Percentiles rank a stretch among this genome's conserved stretches.
Conservation (phyloP, 306 rosid genomes). For the Dalbergia oliveri region DNA sequence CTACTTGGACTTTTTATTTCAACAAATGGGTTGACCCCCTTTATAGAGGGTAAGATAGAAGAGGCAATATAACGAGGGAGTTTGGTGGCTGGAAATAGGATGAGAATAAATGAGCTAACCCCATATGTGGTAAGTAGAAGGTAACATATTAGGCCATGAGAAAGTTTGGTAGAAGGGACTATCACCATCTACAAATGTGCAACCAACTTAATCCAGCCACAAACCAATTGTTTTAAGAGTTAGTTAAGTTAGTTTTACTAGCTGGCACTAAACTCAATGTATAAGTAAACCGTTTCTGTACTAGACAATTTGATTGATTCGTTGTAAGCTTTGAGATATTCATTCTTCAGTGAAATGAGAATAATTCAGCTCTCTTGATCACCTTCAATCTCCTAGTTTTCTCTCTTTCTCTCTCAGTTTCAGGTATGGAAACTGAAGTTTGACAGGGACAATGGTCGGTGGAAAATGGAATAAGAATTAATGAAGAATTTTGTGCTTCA, state of each 20-base stretch:
- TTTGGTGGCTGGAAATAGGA: conserved; percentile 8
- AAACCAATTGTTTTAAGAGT: no score
- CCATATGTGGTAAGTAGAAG: neutral
- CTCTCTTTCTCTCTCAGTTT: no score
- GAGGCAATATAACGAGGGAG: neutral
- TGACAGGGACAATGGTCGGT: neutral
- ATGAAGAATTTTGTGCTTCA: neutral
- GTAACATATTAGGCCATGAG: neutral
- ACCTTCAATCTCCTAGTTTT: no score
- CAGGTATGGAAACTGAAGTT: no score
- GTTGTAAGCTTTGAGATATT: no score
- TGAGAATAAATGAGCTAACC: neutral
- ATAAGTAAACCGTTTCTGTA: no score
- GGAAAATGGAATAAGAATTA: neutral
- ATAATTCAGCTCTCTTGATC: fast-evolving
- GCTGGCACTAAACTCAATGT: no score
- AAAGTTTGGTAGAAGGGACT: neutral
- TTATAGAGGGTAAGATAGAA: neutral
- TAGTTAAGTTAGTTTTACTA: no score
- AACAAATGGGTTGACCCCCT: neutral
- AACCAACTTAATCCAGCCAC: no score
- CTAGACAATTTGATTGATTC: no score
- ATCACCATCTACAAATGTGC: no score
- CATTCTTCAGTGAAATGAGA: no score
- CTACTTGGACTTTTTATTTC: neutral